phyloP scores from a whole-genome alignment of 2,329 filamentous ascomycete species.

The Colletotrichum camelliae region DNA sequence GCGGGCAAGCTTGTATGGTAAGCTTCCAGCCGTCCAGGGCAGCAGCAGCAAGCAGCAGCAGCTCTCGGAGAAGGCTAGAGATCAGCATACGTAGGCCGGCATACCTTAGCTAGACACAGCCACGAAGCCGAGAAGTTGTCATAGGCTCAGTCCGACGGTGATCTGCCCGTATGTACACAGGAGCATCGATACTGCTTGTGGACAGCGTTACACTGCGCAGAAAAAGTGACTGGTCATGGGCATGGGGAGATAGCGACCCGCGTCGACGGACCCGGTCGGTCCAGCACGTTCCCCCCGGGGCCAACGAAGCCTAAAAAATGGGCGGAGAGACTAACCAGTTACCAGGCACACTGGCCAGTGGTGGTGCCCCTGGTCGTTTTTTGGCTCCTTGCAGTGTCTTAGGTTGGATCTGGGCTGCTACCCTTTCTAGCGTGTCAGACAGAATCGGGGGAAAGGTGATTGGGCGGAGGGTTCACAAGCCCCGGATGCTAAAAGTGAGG shows the following conservation, averaged over 20 bases:
- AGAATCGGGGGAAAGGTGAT: slow-evolving; percentile 3
- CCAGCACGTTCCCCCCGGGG: slow-evolving; percentile 14
- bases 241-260: background rate
- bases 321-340: slow-evolving; percentile 3
- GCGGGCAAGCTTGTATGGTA: background rate
- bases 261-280: slow-evolving; percentile 18
- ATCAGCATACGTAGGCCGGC: slow-evolving; percentile 5
- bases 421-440: background rate
- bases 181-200: background rate
- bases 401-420: background rate
- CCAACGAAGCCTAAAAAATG: slow-evolving; percentile 19
- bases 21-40: background rate
- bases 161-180: background rate
- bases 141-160: background rate
- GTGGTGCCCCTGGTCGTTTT: background rate
- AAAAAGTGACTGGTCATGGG: background rate
- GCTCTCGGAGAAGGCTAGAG: background rate
- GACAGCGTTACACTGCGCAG: background rate
- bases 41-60: background rate
- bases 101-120: slow-evolving; percentile 12
- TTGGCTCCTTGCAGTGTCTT: slow-evolving; percentile 1
- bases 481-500: background rate
- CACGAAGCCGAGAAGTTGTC: slow-evolving; percentile 3
- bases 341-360: background rate
- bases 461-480: background rate